Conservation (phyloP, 257 asterid genomes). For the Nicotiana knightiana region DNA sequence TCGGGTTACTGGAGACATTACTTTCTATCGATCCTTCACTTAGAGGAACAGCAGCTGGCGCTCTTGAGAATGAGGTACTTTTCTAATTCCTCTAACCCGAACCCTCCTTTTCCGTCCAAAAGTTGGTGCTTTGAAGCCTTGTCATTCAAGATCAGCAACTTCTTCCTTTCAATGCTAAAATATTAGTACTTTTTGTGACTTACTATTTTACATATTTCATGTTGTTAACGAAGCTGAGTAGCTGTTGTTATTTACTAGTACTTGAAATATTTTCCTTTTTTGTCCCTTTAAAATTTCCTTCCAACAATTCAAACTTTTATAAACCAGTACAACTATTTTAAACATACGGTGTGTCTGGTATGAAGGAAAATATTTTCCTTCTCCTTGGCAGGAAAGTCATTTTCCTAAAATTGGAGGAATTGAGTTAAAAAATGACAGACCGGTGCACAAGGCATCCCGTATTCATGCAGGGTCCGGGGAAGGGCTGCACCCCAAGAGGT, state of each 20-base stretch:
- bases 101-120: background rate
- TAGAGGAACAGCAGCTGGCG: conserved; percentile 49
- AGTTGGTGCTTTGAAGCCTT: background rate
- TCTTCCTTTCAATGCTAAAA: background rate
- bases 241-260: background rate
- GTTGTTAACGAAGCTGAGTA: background rate
- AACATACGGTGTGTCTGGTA: background rate
- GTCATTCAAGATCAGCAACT: background rate
- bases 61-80: conserved; percentile 45
- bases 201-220: background rate
- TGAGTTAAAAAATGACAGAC: too few species aligned
- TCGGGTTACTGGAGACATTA: conserved; percentile 35
- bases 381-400: too few species aligned
- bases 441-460: too few species aligned
- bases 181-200: background rate
- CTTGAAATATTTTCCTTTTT: background rate
- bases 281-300: background rate
- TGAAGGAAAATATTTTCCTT: too few species aligned
- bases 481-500: too few species aligned
- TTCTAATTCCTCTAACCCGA: background rate
- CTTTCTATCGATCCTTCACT: conserved; percentile 46
- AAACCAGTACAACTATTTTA: background rate
- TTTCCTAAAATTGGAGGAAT: too few species aligned
- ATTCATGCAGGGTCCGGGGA: too few species aligned
- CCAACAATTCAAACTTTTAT: background rate